Evolutionary conservation across 2,329 filamentous ascomycete genomes (phyloP), one percentile per base, ranked within the genome.

Genomic region (Pseudophaeomoniella oleicola): DNA sequence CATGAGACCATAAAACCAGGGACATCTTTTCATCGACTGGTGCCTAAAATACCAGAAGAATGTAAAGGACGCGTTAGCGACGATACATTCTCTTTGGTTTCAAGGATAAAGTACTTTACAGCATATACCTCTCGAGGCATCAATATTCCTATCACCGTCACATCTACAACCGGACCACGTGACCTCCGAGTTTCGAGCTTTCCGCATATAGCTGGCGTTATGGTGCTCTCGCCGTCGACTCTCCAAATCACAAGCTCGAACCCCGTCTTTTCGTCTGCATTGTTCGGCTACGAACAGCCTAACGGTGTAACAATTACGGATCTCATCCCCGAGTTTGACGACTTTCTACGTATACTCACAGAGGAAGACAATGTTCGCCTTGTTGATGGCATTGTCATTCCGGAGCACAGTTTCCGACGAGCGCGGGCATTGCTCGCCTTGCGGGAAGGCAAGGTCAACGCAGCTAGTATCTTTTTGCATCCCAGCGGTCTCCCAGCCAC

Each of bases 201-300:
- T 45, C 90, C 90, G 12, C 88, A 98, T 53, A 94, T 98, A 58
- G 90, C 90, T 38, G 90, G 90, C 34, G 94, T 98, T 50, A 78
- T 98, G 51, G 87, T 98, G 5, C 68, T 98, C 10, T 80, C 82
- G n/a, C 80, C 88, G 2, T 64, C 75, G 18, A 76, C 71, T 1
- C 68, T 96, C 44, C 73, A 75, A 35, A 81, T 98, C 49, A 82
- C 82, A 52, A 94, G 87, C 59, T 90, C 87, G 5, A 98, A 98
- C 56, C 83, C 85, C 3, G 88, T 92, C 14, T 96, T 98, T 52
- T 92, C 84, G 5, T 81, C 84, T 4, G 85, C 87, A 0, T 67
- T 98, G 2, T 98, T 98, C 55, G 90, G 90, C 3, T 78, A 92
- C 54, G 77, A 84, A 47, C 80, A 79, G 44, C 81, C 86, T 0